phyloP scores from a whole-genome alignment of 2,329 filamentous ascomycete genomes.

The Aureobasidium sp. region DNA sequence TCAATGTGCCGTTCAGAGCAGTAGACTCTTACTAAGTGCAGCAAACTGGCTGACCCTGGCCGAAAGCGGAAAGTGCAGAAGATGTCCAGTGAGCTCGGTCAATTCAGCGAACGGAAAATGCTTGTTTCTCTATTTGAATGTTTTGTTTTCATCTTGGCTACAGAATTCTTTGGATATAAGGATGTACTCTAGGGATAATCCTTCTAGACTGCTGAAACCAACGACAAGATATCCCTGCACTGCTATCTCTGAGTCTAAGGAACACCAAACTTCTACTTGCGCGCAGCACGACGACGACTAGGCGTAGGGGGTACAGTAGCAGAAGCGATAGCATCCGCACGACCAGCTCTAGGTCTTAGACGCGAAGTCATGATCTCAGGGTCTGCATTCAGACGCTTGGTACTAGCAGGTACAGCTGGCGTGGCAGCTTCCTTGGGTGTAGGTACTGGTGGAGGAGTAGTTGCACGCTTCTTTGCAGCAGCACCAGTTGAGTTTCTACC shows the following conservation, averaged over 20 bases:
- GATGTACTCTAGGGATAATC: neutral
- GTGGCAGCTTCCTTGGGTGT: neutral
- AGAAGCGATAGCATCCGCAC: neutral
- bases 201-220: too few relatives aligned
- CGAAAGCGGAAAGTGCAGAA: too few relatives aligned
- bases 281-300: neutral
- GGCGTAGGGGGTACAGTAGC: neutral
- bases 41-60: too few relatives aligned
- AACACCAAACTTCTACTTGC: neutral
- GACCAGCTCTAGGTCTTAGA: neutral
- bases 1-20: too few relatives aligned
- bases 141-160: neutral
- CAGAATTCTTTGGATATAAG: neutral
- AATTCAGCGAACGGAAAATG: too few relatives aligned
- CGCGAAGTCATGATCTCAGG: constrained; percentile 3
- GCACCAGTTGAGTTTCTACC: neutral
- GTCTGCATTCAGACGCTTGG: neutral
- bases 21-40: too few relatives aligned
- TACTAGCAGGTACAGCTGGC: neutral
- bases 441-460: neutral
- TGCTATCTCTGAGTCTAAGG: too few relatives aligned
- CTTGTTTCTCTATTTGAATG: too few relatives aligned
- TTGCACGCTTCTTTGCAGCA: neutral
- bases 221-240: too few relatives aligned
- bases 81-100: too few relatives aligned